Base-by-base conservation (phyloP, 208 protist species). In the Vickermania ingenoplastis region DNA sequence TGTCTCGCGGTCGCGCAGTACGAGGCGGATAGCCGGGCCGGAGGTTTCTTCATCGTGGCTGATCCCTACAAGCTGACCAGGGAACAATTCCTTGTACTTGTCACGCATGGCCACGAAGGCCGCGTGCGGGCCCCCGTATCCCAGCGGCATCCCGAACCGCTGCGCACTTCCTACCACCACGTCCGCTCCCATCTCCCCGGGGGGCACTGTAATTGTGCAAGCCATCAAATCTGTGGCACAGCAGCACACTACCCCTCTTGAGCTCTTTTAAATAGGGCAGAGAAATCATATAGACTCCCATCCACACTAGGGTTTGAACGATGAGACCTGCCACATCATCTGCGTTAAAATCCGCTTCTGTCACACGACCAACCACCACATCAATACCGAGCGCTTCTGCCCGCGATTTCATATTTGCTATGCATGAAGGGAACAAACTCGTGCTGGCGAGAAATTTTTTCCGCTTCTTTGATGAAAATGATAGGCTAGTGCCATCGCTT, bases 1-100 rank as follows among this genome's bases (percentile, higher is more conserved):
- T 80, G 99, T 97, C 82, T 99, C 98, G 55, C 98, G 89, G 17
- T 97, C 98, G 82, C 99, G 97, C 17, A 99, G 77, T 11, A 96
- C 86, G 89, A 99, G 97, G 59, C 97, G 91, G 31, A 96, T 91
- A 0, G 96, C 96, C n/a, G 70, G 67, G 21, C 95, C 79, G 45
- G 94, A 94, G 17, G 69, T 49, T 45, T 45, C 36, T 13, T 57
- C 68, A 72, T 99, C 98, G 53, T 92, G 89, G 55, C 81, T 91
- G 23, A 99, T 79, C 58, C 98, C 98, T 65, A 99, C 95, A 55
- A 99, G 95, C 59, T 96, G 82, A 2, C 98, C 98, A 3, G 97
- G 97, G 22, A 96, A 77, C 17, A 91, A 59, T 57, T 97, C 91
- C 66, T 94, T 92, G 67, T 93, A 82, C 30, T 87, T 65, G 45